These are phyloP conservation scores for Fagus crenata DNA, from an alignment of 306 rosid species.

Conservation along the genomic window DNA sequence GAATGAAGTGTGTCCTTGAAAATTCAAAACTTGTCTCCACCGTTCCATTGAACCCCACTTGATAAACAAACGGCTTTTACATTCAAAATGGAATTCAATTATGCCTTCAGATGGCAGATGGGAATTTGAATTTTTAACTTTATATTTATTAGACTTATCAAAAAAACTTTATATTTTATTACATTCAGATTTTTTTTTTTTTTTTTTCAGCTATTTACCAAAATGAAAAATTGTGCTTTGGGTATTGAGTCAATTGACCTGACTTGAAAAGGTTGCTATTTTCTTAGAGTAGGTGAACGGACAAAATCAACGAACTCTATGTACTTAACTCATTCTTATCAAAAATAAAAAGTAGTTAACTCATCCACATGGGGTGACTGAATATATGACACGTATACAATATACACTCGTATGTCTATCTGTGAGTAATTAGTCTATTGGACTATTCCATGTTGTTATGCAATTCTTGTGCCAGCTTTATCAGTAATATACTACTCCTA, in stretches of 20 bases:
- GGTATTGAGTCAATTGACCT: neutral
- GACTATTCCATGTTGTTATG: too few species aligned
- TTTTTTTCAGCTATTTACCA: neutral
- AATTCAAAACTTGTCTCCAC: conserved; percentile 14
- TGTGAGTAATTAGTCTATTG: neutral
- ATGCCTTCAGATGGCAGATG: neutral
- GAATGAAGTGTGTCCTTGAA: conserved; percentile 33
- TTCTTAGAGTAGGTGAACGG: conserved; percentile 28
- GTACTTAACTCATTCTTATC: too few species aligned
- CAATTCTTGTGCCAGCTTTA: neutral
- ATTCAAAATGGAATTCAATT: conserved; percentile 1
- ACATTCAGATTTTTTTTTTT: too few species aligned
- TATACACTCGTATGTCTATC: neutral
- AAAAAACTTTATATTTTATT: too few species aligned
- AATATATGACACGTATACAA: neutral
- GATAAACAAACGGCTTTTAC: neutral
- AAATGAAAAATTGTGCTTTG: too few species aligned
- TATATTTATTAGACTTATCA: neutral
- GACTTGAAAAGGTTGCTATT: conserved; percentile 1
- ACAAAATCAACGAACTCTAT: conserved; percentile 33
- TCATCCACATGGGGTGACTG: conserved; percentile 27
- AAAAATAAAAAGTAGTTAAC: neutral
- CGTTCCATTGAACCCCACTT: conserved; percentile 16
- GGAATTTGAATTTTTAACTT: conserved; percentile 1
- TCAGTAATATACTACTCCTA: neutral